These are phyloP conservation scores for Thelonectria olida DNA, from an alignment of 2,329 filamentous ascomycete genomes.

Conservation along the genomic window DNA sequence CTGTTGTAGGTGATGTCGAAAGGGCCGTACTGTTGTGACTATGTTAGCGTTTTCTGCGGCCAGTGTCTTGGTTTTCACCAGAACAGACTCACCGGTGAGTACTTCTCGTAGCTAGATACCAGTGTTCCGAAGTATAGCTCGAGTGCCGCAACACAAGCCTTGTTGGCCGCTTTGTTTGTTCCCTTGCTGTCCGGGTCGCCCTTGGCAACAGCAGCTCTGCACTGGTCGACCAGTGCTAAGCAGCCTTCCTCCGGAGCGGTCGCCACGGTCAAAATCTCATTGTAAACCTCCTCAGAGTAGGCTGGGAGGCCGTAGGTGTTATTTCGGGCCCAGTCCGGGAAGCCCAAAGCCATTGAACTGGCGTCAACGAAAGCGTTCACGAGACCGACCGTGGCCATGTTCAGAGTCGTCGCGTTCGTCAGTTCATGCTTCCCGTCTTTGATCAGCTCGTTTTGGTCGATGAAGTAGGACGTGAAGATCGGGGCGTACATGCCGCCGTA, in stretches of 20 bases:
- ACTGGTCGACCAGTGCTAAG: slow-evolving; percentile 58
- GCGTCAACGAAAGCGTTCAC: slow-evolving; percentile 74
- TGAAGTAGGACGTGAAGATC: slow-evolving; percentile 62
- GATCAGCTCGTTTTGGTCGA: slow-evolving; percentile 64
- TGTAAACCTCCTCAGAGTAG: slow-evolving; percentile 54
- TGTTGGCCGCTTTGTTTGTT: slow-evolving; percentile 46
- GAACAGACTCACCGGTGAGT: slow-evolving; percentile 14
- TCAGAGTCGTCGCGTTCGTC: slow-evolving; percentile 56
- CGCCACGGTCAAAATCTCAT: slow-evolving; percentile 12
- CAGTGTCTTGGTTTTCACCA: not conserved
- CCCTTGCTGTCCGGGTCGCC: slow-evolving; percentile 53
- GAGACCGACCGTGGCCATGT: slow-evolving; percentile 69
- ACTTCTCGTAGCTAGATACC: not conserved
- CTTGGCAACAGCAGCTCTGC: slow-evolving; percentile 46
- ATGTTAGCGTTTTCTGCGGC: not conserved
- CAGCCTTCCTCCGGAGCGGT: slow-evolving; percentile 53
- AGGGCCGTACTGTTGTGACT: slow-evolving; percentile 54
- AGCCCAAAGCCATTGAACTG: slow-evolving; percentile 63
- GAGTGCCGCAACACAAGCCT: slow-evolving; percentile 61
- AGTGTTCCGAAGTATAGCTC: slow-evolving; percentile 20
- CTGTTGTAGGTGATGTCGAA: slow-evolving; percentile 68
- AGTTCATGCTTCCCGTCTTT: not conserved
- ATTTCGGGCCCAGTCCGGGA: slow-evolving; percentile 63
- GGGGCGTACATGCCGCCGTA: slow-evolving; percentile 75
- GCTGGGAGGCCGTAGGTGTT: slow-evolving; percentile 71